Percentiles rank a stretch among this genome's conserved stretches.
Conservation (phyloP, 192 early-diverging fungal species). For the Coemansia sp. region DNA sequence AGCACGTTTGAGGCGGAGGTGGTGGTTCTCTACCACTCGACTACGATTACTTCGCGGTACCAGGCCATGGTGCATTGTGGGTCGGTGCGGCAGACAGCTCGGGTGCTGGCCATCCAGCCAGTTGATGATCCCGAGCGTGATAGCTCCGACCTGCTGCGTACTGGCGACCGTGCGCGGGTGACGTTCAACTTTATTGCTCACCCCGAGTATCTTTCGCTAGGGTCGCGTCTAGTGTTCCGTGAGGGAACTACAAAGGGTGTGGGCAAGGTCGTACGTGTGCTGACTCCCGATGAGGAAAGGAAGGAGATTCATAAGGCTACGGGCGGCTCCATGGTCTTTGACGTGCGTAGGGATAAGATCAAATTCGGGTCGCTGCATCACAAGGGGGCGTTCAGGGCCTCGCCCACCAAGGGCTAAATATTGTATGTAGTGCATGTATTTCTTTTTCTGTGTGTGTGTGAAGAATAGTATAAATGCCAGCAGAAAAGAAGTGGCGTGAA, state of each 20-base stretch:
- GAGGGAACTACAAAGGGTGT: constrained; percentile 86
- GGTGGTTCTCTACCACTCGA: constrained; percentile 84
- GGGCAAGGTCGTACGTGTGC: constrained; percentile 64
- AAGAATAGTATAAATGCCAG: too few species aligned
- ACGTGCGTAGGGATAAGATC: constrained; percentile 9
- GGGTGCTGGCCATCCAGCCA: constrained; percentile 55
- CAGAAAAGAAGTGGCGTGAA: too few species aligned
- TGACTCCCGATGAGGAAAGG: constrained; percentile 23
- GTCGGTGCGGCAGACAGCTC: constrained; percentile 77
- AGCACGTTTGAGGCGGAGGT: constrained; percentile 87
- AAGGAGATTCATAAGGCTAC: constrained; percentile 7
- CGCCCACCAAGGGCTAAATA: too few species aligned
- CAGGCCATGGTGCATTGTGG: constrained; percentile 96
- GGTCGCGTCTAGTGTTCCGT: constrained; percentile 63
- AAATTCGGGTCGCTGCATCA: constrained; percentile 19
- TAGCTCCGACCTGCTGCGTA: constrained; percentile 66
- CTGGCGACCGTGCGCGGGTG: constrained; percentile 78
- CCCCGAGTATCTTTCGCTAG: constrained; percentile 62
- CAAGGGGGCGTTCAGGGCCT: too few species aligned
- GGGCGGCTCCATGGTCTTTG: constrained; percentile 26
- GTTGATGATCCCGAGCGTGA: background rate
- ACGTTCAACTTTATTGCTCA: constrained; percentile 75
- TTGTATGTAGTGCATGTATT: too few species aligned
- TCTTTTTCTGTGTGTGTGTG: too few species aligned
- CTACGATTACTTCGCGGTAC: constrained; percentile 83